Percentiles rank a stretch among this genome's conserved stretches.
Conservation (phyloP, 306 rosid species). For the Betula pendula region DNA sequence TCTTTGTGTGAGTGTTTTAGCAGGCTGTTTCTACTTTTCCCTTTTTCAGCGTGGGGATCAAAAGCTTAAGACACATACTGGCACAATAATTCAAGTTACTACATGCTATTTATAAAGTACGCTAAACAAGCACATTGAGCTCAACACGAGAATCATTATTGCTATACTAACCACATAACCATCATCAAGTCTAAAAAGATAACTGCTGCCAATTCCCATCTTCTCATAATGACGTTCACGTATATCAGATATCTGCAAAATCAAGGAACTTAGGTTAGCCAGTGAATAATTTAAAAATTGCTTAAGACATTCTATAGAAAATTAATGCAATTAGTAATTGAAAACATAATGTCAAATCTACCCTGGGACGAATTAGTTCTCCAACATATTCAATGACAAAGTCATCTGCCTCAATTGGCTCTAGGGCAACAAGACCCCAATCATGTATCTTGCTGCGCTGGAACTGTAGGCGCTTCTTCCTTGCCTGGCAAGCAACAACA, state of each 20-base stretch:
- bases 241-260: conserved; percentile 85
- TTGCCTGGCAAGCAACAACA: conserved; percentile 55
- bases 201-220: conserved; percentile 98
- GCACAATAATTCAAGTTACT: conserved; percentile 3
- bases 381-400: conserved; percentile 97
- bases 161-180: conserved; percentile 88
- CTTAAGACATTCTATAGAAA: not conserved
- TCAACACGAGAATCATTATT: conserved; percentile 8
- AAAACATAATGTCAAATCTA: conserved; percentile 33
- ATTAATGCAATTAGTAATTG: not conserved
- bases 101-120: not conserved
- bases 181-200: conserved; percentile 95
- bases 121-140: conserved; percentile 21
- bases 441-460: conserved; percentile 97
- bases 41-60: not conserved
- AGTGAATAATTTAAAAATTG: not conserved
- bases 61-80: not conserved
- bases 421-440: conserved; percentile 97
- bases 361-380: conserved; percentile 94
- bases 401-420: conserved; percentile 95
- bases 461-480: conserved; percentile 81
- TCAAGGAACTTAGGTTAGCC: not conserved
- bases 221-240: conserved; percentile 88
- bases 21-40: not conserved
- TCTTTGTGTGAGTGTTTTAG: not conserved